These are phyloP conservation scores for Calonectria montana DNA, from an alignment of 2,329 filamentous ascomycete genomes.

Conservation along the genomic window DNA sequence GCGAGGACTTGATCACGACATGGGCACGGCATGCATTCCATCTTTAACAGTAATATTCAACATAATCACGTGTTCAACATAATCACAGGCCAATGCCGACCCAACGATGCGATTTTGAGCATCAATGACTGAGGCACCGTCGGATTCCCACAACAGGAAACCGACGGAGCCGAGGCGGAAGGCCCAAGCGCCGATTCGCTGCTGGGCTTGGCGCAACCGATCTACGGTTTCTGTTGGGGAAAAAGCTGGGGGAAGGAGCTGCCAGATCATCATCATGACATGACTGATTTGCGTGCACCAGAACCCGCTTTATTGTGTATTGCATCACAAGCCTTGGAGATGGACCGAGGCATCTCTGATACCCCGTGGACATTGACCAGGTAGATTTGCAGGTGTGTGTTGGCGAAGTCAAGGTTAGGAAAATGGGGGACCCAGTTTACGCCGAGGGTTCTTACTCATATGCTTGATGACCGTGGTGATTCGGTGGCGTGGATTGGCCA, in stretches of 20 bases:
- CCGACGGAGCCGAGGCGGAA: neutral
- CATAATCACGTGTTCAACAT: too few relatives aligned
- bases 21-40: too few relatives aligned
- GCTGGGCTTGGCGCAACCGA: conserved; percentile 39
- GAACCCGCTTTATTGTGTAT: neutral
- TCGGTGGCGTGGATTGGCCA: neutral
- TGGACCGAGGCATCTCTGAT: conserved; percentile 14
- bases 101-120: neutral
- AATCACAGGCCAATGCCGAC: too few relatives aligned
- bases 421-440: neutral
- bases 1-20: too few relatives aligned
- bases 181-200: conserved; percentile 24
- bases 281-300: neutral
- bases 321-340: conserved; percentile 16
- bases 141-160: neutral
- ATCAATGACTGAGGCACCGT: neutral
- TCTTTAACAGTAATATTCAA: too few relatives aligned
- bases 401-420: conserved; percentile 5
- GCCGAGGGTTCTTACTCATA: neutral
- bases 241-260: conserved; percentile 39
- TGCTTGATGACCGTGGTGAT: neutral
- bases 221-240: conserved; percentile 44
- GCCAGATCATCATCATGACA: neutral
- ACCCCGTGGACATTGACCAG: neutral
- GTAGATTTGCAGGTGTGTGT: neutral